Evolutionary conservation across 805 yeast genomes (phyloP).

Genomic region (Wickerhamiella spandovensis): DNA sequence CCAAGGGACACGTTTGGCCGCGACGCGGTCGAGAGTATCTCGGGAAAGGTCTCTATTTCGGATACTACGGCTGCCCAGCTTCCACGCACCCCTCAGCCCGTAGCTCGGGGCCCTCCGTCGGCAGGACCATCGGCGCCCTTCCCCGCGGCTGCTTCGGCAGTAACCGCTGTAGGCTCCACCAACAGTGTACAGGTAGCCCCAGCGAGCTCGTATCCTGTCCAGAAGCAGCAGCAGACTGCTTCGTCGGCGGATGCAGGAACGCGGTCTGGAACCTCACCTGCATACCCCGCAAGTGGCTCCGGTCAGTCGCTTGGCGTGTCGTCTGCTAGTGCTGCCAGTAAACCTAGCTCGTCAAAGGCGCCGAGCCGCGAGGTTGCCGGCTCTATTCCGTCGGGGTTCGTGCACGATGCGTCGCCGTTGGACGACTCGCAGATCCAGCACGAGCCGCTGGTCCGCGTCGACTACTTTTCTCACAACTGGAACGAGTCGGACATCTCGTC

Average conservation of each 20-base stretch:
- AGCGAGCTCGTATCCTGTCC: background rate
- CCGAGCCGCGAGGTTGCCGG: background rate
- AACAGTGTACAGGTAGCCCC: background rate
- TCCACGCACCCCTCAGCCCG: background rate
- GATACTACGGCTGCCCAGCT: background rate
- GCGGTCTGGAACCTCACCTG: too few species aligned
- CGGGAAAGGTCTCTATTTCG: constrained; percentile 2
- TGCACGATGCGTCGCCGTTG: constrained; percentile 1
- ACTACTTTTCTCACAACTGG: constrained; percentile 92
- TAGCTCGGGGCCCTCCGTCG: background rate
- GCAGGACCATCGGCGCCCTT: background rate
- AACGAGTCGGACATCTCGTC: constrained; percentile 84
- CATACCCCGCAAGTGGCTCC: background rate
- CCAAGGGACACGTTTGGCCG: constrained; percentile 5
- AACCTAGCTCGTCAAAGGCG: background rate
- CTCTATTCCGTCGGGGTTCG: background rate
- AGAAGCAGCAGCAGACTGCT: too few species aligned
- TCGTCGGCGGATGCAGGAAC: too few species aligned
- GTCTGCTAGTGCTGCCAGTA: background rate
- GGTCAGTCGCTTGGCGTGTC: background rate
- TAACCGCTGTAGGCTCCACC: background rate
- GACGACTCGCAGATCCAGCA: constrained; percentile 32
- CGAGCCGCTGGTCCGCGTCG: constrained; percentile 85
- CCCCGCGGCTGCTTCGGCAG: background rate
- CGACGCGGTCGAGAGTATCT: constrained; percentile 9